phyloP scores from a whole-genome alignment of 805 yeast genomes.

The Hyphopichia homilentoma region DNA sequence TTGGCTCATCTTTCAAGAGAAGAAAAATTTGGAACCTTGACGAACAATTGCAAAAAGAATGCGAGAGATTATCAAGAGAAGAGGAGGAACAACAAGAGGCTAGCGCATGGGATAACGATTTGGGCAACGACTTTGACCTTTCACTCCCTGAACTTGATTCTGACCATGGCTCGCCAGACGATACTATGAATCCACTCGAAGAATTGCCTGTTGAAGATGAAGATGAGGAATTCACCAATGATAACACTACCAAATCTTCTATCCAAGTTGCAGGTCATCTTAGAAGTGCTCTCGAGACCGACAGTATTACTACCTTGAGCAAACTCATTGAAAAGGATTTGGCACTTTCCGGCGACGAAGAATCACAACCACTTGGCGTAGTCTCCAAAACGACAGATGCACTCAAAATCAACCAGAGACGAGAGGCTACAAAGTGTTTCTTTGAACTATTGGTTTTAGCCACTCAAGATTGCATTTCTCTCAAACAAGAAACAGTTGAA shows the following conservation, averaged over 20 bases:
- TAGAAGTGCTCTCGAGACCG: conserved; percentile 26
- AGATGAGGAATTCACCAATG: conserved; percentile 18
- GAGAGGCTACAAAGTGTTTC: conserved; percentile 69
- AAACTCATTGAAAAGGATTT: conserved; percentile 39
- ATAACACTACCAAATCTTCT: conserved; percentile 46
- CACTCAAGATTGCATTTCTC: conserved; percentile 62
- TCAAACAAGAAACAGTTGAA: conserved; percentile 49
- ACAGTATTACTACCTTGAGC: conserved; percentile 25
- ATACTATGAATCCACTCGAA: conserved; percentile 3
- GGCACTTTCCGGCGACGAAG: conserved; percentile 9
- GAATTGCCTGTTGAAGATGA: conserved; percentile 5
- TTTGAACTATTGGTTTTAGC: conserved; percentile 83
- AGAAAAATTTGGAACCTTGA: conserved; percentile 29
- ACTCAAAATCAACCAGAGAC: conserved; percentile 35
- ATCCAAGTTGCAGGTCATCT: conserved; percentile 49
- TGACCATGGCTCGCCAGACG: conserved; percentile 2
- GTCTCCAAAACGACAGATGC: conserved; percentile 6
- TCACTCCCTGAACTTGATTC: conserved; percentile 18
- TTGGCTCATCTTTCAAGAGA: conserved; percentile 19
- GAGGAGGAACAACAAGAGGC: conserved; percentile 14
- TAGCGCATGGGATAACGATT: conserved; percentile 17
- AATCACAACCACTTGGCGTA: conserved; percentile 18
- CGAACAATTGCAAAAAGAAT: conserved; percentile 23
- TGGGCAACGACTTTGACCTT: conserved; percentile 17
- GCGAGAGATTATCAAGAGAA: conserved; percentile 22